Evolutionary conservation across 2,329 filamentous ascomycete genomes (phyloP).

Genomic region (Colletotrichum cereale): DNA sequence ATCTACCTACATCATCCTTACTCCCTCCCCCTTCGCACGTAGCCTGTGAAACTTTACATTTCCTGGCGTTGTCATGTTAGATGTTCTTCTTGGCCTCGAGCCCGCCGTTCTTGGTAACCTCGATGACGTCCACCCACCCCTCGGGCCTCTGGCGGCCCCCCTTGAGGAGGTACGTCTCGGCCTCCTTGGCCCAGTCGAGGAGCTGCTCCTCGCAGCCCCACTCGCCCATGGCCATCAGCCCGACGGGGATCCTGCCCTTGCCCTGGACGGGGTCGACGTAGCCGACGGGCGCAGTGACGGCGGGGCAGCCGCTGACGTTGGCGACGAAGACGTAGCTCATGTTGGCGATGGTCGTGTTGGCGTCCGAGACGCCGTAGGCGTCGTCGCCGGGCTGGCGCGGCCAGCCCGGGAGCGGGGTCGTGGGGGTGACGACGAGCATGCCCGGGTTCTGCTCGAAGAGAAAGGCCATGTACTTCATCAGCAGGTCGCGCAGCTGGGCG

Average conservation of each 20-base stretch:
- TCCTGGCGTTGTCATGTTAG: neutral
- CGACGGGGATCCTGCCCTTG: slow-evolving; percentile 70
- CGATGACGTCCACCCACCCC: slow-evolving; percentile 71
- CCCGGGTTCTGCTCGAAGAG: slow-evolving; percentile 80
- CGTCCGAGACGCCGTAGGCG: slow-evolving; percentile 80
- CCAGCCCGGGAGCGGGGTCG: slow-evolving; percentile 82
- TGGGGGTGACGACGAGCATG: slow-evolving; percentile 83
- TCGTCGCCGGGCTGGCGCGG: slow-evolving; percentile 69
- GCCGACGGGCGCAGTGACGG: slow-evolving; percentile 80
- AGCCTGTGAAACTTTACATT: neutral
- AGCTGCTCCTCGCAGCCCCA: slow-evolving; percentile 76
- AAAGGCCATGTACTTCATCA: slow-evolving; percentile 83
- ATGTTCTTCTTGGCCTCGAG: slow-evolving; percentile 38
- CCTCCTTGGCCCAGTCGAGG: slow-evolving; percentile 69
- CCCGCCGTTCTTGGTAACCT: slow-evolving; percentile 45
- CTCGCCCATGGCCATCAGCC: slow-evolving; percentile 73
- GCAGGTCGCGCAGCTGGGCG: slow-evolving; percentile 77
- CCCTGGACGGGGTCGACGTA: slow-evolving; percentile 72
- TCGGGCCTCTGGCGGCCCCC: slow-evolving; percentile 64
- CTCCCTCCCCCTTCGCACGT: neutral
- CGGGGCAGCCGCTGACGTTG: slow-evolving; percentile 84
- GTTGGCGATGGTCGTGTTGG: slow-evolving; percentile 77
- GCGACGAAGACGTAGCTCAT: slow-evolving; percentile 91
- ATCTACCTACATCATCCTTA: neutral
- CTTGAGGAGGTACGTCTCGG: slow-evolving; percentile 66